These are phyloP conservation scores for Backusella tuberculispora DNA, from an alignment of 192 early-diverging fungal species.

Conservation along the genomic window DNA sequence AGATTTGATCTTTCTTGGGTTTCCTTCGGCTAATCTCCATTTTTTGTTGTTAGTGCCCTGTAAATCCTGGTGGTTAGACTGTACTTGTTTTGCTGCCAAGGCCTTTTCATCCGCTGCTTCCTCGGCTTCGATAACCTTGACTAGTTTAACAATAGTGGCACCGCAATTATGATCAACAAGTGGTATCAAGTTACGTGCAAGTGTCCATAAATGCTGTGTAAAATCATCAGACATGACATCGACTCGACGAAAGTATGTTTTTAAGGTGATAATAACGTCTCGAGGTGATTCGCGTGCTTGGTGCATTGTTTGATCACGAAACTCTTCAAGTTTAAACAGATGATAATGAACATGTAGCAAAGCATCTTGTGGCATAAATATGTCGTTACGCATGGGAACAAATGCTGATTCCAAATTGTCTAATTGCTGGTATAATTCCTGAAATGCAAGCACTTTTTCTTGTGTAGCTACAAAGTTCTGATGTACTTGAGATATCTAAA, in stretches of 20 bases:
- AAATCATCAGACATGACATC: conserved; percentile 85
- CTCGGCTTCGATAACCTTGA: conserved; percentile 95
- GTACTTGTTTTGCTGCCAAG: conserved; percentile 48
- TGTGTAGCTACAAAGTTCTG: conserved; percentile 94
- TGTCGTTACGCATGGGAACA: conserved; percentile 62
- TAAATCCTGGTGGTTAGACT: conserved; percentile 51
- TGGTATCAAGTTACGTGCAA: conserved; percentile 79
- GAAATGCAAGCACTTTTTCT: conserved; percentile 84
- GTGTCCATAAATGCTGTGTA: conserved; percentile 84
- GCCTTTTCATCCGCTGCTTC: conserved; percentile 87
- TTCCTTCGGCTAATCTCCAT: conserved; percentile 46
- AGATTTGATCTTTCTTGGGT: conserved; percentile 63
- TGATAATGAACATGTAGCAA: conserved; percentile 89
- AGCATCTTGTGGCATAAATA: conserved; percentile 74
- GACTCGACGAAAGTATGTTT: conserved; percentile 84
- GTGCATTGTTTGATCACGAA: conserved; percentile 83
- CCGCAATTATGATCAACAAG: conserved; percentile 72
- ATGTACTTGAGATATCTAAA: conserved; percentile 87
- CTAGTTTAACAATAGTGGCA: conserved; percentile 81
- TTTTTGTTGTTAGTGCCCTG: conserved; percentile 42
- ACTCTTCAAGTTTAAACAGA: conserved; percentile 85
- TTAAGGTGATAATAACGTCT: conserved; percentile 85
- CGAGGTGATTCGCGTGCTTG: conserved; percentile 67
- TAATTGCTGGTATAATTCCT: conserved; percentile 83
- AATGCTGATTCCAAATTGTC: conserved; percentile 72